phyloP scores from a whole-genome alignment of 352 stramenopile genomes.

The Phytophthora pluvialis region DNA sequence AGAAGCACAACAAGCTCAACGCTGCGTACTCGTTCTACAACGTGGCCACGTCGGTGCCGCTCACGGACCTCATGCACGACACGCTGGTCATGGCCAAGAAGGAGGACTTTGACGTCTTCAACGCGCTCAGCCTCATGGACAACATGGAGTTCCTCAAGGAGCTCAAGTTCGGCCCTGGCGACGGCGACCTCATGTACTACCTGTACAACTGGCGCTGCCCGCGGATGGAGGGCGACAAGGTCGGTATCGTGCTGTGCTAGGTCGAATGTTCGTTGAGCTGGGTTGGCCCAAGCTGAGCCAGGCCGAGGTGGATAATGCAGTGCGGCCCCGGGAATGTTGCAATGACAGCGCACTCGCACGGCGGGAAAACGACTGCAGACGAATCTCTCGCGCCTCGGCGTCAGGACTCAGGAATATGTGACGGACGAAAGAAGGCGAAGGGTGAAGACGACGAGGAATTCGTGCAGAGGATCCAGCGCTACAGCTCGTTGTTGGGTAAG shows the following conservation, averaged over 20 bases:
- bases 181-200: constrained; percentile 78
- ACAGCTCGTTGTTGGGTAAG: constrained; percentile 18
- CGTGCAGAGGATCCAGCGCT: constrained; percentile 11
- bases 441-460: constrained; percentile 9
- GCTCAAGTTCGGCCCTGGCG: constrained; percentile 67
- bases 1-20: constrained; percentile 96
- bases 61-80: constrained; percentile 60
- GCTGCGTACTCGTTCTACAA: constrained; percentile 99
- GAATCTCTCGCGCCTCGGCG: constrained; percentile 1
- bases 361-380: constrained; percentile 15
- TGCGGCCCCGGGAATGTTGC: constrained; percentile 4
- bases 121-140: constrained; percentile 74
- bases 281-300: not conserved
- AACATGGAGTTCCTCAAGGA: constrained; percentile 67
- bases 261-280: not conserved
- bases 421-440: not conserved
- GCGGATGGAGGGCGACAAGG: constrained; percentile 51
- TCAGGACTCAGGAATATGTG: constrained; percentile 2
- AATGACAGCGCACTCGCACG: constrained; percentile 11
- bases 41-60: constrained; percentile 63
- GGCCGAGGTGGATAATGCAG: constrained; percentile 12
- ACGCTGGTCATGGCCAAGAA: constrained; percentile 71
- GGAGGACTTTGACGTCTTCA: constrained; percentile 72
- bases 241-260: constrained; percentile 68
- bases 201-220: constrained; percentile 83